Evolutionary conservation across 345 rosid genomes (phyloP).

Genomic region (Carallia brachiata): DNA sequence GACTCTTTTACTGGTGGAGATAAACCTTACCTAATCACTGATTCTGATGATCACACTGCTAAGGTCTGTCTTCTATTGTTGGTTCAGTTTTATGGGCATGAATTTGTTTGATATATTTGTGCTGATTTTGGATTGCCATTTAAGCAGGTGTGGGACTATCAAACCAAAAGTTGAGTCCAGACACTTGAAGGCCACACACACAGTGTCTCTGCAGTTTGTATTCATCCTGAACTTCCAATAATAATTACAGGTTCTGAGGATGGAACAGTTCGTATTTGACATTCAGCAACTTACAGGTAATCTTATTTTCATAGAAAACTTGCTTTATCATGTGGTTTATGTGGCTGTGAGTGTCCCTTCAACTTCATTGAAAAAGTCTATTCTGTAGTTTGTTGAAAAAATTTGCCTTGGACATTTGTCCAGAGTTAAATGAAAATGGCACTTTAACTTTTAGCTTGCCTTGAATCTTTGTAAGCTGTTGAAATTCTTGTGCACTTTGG

Average conservation of each 20-base stretch:
- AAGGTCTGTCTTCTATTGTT: slow-evolving; percentile 44
- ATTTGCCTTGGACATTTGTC: too few relatives aligned
- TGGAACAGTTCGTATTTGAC: slow-evolving; percentile 80
- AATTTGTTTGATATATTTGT: neutral
- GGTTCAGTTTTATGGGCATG: neutral
- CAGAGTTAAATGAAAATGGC: neutral
- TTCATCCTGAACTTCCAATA: slow-evolving; percentile 83
- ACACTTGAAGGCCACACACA: slow-evolving; percentile 79
- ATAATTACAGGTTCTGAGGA: slow-evolving; percentile 86
- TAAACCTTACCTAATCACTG: slow-evolving; percentile 82
- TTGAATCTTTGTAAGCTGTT: neutral
- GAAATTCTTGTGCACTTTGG: neutral
- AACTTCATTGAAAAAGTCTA: too few relatives aligned
- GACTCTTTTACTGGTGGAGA: slow-evolving; percentile 95
- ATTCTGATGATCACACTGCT: slow-evolving; percentile 95
- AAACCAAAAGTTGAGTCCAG: slow-evolving; percentile 77
- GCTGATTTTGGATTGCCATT: slow-evolving; percentile 8
- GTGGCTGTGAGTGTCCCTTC: too few relatives aligned
- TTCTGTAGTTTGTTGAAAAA: too few relatives aligned
- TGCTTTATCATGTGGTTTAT: neutral
- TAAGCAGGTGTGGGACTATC: slow-evolving; percentile 78
- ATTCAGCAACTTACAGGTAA: slow-evolving; percentile 77
- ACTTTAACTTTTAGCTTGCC: neutral
- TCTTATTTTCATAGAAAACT: neutral
- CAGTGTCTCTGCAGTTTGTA: slow-evolving; percentile 76